Base-by-base conservation (phyloP, 352 stramenopile genomes). In the Discostella stelligera region DNA sequence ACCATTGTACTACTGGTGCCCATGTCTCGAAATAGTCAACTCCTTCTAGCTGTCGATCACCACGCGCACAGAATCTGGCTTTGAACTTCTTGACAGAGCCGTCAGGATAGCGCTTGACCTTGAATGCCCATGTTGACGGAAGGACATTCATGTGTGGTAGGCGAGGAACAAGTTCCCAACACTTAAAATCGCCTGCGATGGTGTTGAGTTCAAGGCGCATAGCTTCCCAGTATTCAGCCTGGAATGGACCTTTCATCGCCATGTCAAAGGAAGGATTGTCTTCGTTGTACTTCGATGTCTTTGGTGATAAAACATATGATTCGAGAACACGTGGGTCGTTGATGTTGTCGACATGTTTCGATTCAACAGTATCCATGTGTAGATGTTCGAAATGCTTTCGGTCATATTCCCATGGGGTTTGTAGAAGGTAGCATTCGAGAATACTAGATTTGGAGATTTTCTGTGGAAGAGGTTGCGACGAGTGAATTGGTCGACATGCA, bases 1-100 rank as follows among this genome's bases (percentile, higher is more conserved):
- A 30, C 27, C 27, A 32, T 32, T 32, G 27, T 32, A 32, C 27
- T 2, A 32, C 27, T 32, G 27, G 27, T 32, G 53, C 61, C 52
- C 59, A 79, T 4, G 68, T 82, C 30, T 83, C 74, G 64, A 73
- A 74, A 60, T 55, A 78, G 66, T 84, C 77, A n/a, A 79, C 37
- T 23, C 67, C 78, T 41, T 77, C 66, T 37, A 63, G 52, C 5
- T 32, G 27, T 5, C 27, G 27, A 32, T 32, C 27, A 32, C 27
- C 27, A 2, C 27, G 27, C 2, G 37, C 44, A 67, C 79, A 86
- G 21, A 72, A 86, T 0, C 76, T 1, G 46, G 66, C 80, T 64
- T 87, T 87, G 25, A 73, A 78, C 59, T 84, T 84, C 18, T 61
- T 60, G n/a, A 76, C n/a, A 5, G 27, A 32, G 2, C 27, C 27